Percentiles rank a stretch among this genome's conserved stretches.
phyloP scores from a whole-genome alignment of 2,329 filamentous ascomycete genomes.

The Arthroderma sp. region DNA sequence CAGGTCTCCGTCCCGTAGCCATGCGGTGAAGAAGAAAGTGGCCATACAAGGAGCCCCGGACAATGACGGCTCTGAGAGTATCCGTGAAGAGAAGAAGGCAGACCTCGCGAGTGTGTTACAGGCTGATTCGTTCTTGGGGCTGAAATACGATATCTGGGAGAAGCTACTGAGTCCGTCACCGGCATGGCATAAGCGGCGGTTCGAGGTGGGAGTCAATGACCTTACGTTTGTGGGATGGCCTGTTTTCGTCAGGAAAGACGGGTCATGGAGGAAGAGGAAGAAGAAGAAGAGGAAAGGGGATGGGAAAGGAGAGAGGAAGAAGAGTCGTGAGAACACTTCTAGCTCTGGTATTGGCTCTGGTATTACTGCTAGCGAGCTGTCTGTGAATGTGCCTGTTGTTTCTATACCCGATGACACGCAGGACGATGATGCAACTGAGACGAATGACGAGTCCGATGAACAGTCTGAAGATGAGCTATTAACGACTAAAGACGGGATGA shows the following conservation, averaged over 20 bases:
- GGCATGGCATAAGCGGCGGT: constrained; percentile 67
- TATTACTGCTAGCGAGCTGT: background rate
- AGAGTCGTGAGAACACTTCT: background rate
- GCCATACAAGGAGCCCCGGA: background rate
- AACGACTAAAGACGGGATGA: constrained; percentile 54
- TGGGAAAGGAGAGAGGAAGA: constrained; percentile 21
- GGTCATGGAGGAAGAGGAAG: constrained; percentile 54
- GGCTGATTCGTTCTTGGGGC: constrained; percentile 54
- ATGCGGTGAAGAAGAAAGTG: background rate
- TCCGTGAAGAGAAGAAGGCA: background rate
- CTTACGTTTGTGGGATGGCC: constrained; percentile 72
- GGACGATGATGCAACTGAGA: background rate
- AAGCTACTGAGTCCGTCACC: constrained; percentile 65
- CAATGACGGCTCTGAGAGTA: background rate
- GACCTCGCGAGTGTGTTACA: background rate
- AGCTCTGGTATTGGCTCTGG: constrained; percentile 19
- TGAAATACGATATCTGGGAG: constrained; percentile 64
- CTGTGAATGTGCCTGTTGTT: background rate
- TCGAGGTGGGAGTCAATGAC: constrained; percentile 71
- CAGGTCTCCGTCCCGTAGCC: background rate
- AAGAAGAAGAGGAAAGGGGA: constrained; percentile 22
- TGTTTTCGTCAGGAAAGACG: constrained; percentile 67
- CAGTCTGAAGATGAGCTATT: background rate
- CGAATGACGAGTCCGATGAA: background rate
- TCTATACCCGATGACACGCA: background rate